These are phyloP conservation scores for Sanghuangporus weigelae DNA, from an alignment of 1,284 basidiomycete genomes.

Conservation along the genomic window DNA sequence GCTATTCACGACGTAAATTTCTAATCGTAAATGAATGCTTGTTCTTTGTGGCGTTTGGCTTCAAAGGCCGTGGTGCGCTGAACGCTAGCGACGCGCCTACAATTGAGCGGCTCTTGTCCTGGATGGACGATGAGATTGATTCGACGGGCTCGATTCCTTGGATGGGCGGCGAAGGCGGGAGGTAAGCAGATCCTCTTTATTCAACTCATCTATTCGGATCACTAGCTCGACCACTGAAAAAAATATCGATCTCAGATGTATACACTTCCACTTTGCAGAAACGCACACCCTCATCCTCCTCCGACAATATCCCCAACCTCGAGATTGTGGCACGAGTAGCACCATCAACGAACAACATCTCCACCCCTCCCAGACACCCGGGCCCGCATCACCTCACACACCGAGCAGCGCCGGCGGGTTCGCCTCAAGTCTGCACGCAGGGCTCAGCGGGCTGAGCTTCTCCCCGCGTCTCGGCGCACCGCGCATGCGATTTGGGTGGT, in stretches of 20 bases:
- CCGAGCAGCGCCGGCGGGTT: neutral
- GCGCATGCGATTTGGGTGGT: conserved; percentile 6
- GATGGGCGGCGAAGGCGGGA: conserved; percentile 7
- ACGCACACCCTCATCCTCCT: conserved; percentile 15
- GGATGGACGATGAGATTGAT: conserved; percentile 4
- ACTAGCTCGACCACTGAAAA: neutral
- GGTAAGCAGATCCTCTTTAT: neutral
- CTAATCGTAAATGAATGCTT: neutral
- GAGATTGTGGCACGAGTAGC: neutral
- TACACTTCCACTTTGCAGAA: conserved; percentile 13
- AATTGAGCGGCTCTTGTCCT: conserved; percentile 4
- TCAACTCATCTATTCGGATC: neutral
- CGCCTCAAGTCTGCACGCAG: no score
- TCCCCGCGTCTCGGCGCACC: neutral
- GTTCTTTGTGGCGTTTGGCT: neutral
- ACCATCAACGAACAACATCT: neutral
- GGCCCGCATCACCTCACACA: neutral
- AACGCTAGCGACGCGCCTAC: conserved; percentile 3
- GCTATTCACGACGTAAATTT: neutral
- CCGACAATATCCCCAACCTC: neutral
- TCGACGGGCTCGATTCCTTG: conserved; percentile 14
- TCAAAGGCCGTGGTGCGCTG: conserved; percentile 13
- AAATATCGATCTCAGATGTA: neutral
- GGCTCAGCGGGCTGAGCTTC: neutral
- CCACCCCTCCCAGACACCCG: neutral